Evolutionary conservation across 768 basidiomycete genomes (phyloP).

Genomic region (Agrocybe chaxingu): DNA sequence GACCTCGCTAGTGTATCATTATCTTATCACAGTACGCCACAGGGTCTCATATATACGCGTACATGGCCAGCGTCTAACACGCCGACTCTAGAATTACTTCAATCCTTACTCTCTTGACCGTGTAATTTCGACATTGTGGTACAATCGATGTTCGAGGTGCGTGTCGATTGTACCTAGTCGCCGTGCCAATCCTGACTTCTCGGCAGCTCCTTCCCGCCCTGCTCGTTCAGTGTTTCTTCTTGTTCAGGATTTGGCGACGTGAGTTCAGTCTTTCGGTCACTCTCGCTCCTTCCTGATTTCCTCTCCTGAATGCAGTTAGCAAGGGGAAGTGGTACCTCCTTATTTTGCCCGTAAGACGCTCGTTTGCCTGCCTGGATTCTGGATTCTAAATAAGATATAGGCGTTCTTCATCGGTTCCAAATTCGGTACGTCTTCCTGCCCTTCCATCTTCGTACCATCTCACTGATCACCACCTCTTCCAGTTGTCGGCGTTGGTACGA

Average conservation of each 20-base stretch:
- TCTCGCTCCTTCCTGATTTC: background rate
- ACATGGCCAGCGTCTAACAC: too few species aligned
- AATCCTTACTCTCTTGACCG: background rate
- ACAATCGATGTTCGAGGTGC: background rate
- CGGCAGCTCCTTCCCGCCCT: background rate
- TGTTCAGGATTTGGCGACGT: background rate
- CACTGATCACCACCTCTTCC: too few species aligned
- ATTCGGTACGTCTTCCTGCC: too few species aligned
- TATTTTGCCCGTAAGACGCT: too few species aligned
- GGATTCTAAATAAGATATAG: too few species aligned
- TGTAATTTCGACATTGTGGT: background rate
- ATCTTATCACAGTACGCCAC: background rate
- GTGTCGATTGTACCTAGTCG: background rate
- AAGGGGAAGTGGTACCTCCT: background rate
- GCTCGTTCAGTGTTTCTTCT: background rate
- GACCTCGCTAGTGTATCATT: too few species aligned
- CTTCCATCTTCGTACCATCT: too few species aligned
- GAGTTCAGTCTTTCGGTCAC: background rate
- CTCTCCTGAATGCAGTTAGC: background rate
- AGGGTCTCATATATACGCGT: background rate
- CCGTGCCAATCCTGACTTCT: background rate
- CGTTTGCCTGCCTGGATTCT: too few species aligned
- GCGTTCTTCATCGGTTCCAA: too few species aligned
- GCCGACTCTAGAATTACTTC: background rate
- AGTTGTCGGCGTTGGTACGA: too few species aligned